phyloP scores from a whole-genome alignment of 805 yeast genomes.

The Spathaspora girioi region DNA sequence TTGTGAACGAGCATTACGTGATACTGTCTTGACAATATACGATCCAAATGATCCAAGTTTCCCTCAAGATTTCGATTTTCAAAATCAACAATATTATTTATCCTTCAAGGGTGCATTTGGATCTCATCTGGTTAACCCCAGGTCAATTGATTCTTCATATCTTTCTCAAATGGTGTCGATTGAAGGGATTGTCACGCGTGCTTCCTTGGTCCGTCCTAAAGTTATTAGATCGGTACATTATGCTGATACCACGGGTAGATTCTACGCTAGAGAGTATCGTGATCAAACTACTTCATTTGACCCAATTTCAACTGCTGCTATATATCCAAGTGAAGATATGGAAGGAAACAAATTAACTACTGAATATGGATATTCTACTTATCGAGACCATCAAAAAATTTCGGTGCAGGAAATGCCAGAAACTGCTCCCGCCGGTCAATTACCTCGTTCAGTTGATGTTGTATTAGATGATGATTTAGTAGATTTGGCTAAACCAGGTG shows the following conservation, averaged over 20 bases:
- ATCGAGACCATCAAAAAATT: slow-evolving; percentile 89
- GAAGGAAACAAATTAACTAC: slow-evolving; percentile 86
- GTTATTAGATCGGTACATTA: slow-evolving; percentile 88
- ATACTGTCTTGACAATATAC: slow-evolving; percentile 69
- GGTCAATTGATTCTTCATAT: slow-evolving; percentile 74
- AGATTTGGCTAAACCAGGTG: slow-evolving; percentile 92
- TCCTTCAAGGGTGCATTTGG: slow-evolving; percentile 93
- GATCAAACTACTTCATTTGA: slow-evolving; percentile 91
- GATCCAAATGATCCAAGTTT: slow-evolving; percentile 56
- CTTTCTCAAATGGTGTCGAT: slow-evolving; percentile 80
- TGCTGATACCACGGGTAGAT: slow-evolving; percentile 77
- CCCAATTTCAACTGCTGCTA: slow-evolving; percentile 76
- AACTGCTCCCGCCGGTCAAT: slow-evolving; percentile 95
- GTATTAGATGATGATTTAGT: slow-evolving; percentile 94
- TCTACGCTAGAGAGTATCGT: slow-evolving; percentile 86
- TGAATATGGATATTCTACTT: slow-evolving; percentile 90
- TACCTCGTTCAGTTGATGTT: slow-evolving; percentile 89
- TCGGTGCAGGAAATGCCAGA: slow-evolving; percentile 98
- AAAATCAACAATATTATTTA: slow-evolving; percentile 63
- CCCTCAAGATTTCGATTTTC: slow-evolving; percentile 42
- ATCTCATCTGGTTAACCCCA: slow-evolving; percentile 78
- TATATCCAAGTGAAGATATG: slow-evolving; percentile 89
- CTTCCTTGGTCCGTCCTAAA: slow-evolving; percentile 91
- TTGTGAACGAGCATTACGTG: slow-evolving; percentile 80
- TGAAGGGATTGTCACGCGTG: slow-evolving; percentile 94